Evolutionary conservation across 192 early-diverging fungal species (phyloP), one percentile per base, ranked within the genome.

Genomic region (Tieghemiomyces parasiticus): DNA sequence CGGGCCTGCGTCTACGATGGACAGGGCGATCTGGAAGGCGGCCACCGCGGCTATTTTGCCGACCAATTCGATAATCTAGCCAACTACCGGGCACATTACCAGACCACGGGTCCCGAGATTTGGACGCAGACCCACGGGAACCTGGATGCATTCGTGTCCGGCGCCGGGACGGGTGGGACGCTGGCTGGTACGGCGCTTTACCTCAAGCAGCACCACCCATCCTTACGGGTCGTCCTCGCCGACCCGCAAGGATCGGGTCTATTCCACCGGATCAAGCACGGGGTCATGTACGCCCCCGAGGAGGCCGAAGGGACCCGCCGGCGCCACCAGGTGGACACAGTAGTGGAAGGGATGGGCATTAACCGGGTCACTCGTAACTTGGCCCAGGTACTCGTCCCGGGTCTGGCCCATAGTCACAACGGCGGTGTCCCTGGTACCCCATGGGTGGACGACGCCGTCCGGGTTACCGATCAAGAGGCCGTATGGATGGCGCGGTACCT

Each of bases 311-410:
- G 95, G 10, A 87, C 78, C 8, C 69, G 95, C 28, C 76, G 77
- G 48, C 83, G 95, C 9, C 92, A 98, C 69, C 95, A 98, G 65
- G 88, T 96, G n/a, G 95, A 98, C 64, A 87, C 95, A 31, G 78
- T 98, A 28, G 90, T 98, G 0, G 95, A 98, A 71, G 95, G 95
- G 4, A 80, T 98, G 9, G 95, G 95, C 0, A 84, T 96, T 61
- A 98, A 96, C 71, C 80, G 95, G 14, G 60, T 95, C 61, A 98
- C 95, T 4, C 69, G 75, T 10, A 98, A 98, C 64, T 92, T 96
- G 71, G 71, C 70, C 32, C 58, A 47, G 4, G 55, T 73, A 28
- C 28, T 71, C 6, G 31, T 12, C 14, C 31, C 28, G 9, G 19
- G 2, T 22, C n/a, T n/a, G n/a, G n/a, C n/a, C n/a, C n/a, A n/a